Percentiles rank a stretch among this genome's conserved stretches.
These are phyloP conservation scores for Jimgerdemannia lactiflua DNA, from an alignment of 192 early-diverging fungal species.

Conservation along the genomic window DNA sequence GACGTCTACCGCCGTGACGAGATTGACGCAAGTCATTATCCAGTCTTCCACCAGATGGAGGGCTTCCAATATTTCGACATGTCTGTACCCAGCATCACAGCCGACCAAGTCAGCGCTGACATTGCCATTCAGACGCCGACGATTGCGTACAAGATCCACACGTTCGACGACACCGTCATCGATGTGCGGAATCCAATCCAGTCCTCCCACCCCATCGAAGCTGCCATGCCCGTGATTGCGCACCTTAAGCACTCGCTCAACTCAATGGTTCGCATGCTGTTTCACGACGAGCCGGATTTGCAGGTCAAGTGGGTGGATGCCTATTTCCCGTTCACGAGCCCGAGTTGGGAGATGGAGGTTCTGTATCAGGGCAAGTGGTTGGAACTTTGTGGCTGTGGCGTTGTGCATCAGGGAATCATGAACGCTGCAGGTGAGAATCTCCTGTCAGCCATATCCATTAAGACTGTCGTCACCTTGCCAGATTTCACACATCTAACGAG, in stretches of 20 bases:
- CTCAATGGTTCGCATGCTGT: slow-evolving; percentile 70
- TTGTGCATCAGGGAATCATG: slow-evolving; percentile 85
- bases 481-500: background rate
- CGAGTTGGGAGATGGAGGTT: slow-evolving; percentile 98
- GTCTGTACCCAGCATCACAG: slow-evolving; percentile 19
- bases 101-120: slow-evolving; percentile 27
- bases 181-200: slow-evolving; percentile 74
- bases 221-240: slow-evolving; percentile 51
- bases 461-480: background rate
- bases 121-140: slow-evolving; percentile 16
- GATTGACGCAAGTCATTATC: slow-evolving; percentile 94
- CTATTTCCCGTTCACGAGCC: slow-evolving; percentile 94
- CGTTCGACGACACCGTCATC: slow-evolving; percentile 50
- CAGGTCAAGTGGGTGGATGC: slow-evolving; percentile 94
- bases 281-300: slow-evolving; percentile 59
- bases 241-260: slow-evolving; percentile 86
- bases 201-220: slow-evolving; percentile 56
- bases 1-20: slow-evolving; percentile 98
- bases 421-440: slow-evolving; percentile 52
- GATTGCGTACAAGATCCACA: slow-evolving; percentile 21
- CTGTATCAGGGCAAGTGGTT: slow-evolving; percentile 92
- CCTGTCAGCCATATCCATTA: background rate
- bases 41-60: slow-evolving; percentile 99
- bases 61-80: slow-evolving; percentile 74
- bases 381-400: slow-evolving; percentile 91